phyloP scores from a whole-genome alignment of 805 yeast genomes.

The Wickerhamiella sorbophila region DNA sequence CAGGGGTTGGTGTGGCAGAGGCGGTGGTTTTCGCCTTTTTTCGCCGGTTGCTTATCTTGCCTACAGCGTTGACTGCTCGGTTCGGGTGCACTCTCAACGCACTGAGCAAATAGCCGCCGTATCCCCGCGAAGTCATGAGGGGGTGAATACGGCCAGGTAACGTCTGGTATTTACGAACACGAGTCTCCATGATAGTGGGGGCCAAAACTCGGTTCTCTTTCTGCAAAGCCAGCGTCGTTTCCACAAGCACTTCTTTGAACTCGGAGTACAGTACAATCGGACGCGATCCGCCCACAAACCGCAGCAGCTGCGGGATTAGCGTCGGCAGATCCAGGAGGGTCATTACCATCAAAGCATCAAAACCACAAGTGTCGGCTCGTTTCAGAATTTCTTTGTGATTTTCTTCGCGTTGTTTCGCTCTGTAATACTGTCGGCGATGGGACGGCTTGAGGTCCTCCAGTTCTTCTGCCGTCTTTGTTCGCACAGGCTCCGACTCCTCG shows the following conservation, averaged over 20 bases:
- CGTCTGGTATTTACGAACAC: conserved; percentile 80
- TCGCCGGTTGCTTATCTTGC: conserved; percentile 18
- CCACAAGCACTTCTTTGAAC: conserved; percentile 64
- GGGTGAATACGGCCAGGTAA: conserved; percentile 93
- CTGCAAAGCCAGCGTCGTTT: conserved; percentile 53
- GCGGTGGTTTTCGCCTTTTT: conserved; percentile 4
- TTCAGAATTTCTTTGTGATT: conserved; percentile 26
- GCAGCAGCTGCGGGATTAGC: conserved; percentile 46
- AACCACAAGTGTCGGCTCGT: conserved; percentile 36
- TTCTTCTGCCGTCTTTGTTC: conserved; percentile 34
- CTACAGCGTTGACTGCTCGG: conserved; percentile 55
- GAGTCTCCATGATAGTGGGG: conserved; percentile 67
- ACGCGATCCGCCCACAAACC: conserved; percentile 66
- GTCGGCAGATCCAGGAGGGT: conserved; percentile 58
- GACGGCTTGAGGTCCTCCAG: conserved; percentile 41
- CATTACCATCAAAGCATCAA: conserved; percentile 64
- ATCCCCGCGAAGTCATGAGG: conserved; percentile 80
- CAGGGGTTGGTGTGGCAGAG: no score
- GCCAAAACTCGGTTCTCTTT: conserved; percentile 61
- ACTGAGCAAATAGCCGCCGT: conserved; percentile 75
- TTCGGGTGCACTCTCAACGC: conserved; percentile 69
- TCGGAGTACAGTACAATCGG: conserved; percentile 75
- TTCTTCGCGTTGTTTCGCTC: conserved; percentile 43
- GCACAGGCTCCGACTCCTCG: conserved; percentile 37
- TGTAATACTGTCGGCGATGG: conserved; percentile 51